Evolutionary conservation across 345 rosid genomes (phyloP).

Genomic region (Syzygium oleosum): DNA sequence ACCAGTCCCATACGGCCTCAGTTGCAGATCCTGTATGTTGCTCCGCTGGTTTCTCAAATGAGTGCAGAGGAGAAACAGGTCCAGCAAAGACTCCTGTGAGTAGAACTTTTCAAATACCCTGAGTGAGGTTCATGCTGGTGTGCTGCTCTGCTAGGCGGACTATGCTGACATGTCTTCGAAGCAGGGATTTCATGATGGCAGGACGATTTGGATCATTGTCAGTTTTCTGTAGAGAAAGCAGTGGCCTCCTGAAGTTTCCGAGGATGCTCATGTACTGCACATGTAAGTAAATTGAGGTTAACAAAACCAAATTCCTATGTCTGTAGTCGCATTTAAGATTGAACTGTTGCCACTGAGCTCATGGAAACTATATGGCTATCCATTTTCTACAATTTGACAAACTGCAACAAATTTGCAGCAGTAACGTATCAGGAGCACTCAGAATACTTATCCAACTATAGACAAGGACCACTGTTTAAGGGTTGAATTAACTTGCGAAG

Average conservation of each 20-base stretch:
- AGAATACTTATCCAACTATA: not conserved
- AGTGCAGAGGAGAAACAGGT: constrained; percentile 72
- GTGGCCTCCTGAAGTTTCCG: constrained; percentile 88
- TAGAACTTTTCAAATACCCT: constrained; percentile 78
- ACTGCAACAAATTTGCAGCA: not conserved
- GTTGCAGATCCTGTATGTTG: constrained; percentile 73
- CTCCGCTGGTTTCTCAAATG: constrained; percentile 63
- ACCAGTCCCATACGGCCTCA: constrained; percentile 94
- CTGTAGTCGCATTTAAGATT: not conserved
- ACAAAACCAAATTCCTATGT: not conserved
- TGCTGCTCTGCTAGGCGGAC: constrained; percentile 95
- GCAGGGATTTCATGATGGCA: constrained; percentile 66
- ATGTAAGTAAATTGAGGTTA: not conserved
- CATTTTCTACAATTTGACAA: not conserved
- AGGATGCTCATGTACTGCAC: constrained; percentile 98
- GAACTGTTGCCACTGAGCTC: not conserved
- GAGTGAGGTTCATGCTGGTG: constrained; percentile 94
- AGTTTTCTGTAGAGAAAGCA: constrained; percentile 67
- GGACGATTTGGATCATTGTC: constrained; percentile 97
- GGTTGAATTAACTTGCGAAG: not conserved
- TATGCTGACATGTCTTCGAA: constrained; percentile 77
- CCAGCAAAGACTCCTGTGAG: constrained; percentile 82
- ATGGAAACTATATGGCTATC: not conserved
- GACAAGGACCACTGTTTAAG: not conserved
- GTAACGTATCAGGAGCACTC: not conserved